Conservation (phyloP, 164 flowering plant genomes). For the Kingdonia uniflora region DNA sequence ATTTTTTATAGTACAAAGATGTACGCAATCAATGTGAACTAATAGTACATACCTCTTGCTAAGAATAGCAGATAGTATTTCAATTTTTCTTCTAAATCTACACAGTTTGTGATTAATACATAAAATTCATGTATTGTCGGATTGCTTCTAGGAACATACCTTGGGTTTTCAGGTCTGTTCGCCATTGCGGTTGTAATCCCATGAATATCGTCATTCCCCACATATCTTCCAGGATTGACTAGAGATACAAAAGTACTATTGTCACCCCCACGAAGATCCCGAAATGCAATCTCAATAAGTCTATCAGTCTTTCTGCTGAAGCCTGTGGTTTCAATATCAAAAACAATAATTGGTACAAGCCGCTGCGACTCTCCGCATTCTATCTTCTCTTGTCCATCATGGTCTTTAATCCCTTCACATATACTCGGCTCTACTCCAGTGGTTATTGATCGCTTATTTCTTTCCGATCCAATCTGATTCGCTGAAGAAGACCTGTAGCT, state of each 20-base stretch:
- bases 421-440: constrained; percentile 12
- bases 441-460: too few relatives aligned
- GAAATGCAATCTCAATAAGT: constrained; percentile 78
- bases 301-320: constrained; percentile 43
- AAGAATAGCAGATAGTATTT: too few relatives aligned
- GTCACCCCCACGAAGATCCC: constrained; percentile 72
- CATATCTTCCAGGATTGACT: constrained; percentile 55
- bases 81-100: too few relatives aligned
- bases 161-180: constrained; percentile 62
- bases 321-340: constrained; percentile 92
- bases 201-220: constrained; percentile 57
- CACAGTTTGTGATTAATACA: too few relatives aligned
- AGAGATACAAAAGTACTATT: constrained; percentile 84
- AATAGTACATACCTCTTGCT: too few relatives aligned
- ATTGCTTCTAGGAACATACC: constrained; percentile 28
- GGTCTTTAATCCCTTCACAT: constrained; percentile 21
- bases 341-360: constrained; percentile 45
- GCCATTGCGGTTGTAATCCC: constrained; percentile 71
- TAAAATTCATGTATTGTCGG: too few relatives aligned
- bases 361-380: constrained; percentile 28
- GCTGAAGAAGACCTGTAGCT: constrained; percentile 17
- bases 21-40: too few relatives aligned
- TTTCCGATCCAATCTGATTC: constrained; percentile 9
- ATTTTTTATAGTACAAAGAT: too few relatives aligned
- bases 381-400: constrained; percentile 26